phyloP scores from a whole-genome alignment of 352 stramenopile species.

The Phytophthora megakarya region DNA sequence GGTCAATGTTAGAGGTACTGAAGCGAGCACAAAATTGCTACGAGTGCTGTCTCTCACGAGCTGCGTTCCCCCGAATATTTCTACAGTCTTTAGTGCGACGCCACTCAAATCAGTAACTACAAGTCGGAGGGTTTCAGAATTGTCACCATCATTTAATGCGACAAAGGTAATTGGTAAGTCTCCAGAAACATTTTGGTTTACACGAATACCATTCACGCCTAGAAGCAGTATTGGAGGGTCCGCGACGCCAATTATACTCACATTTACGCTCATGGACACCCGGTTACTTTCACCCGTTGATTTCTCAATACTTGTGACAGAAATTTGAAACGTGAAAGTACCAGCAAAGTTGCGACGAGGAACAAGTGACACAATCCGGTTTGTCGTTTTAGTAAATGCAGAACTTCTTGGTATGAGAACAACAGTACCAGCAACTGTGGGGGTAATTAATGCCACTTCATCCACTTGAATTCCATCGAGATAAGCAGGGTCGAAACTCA shows the following conservation, averaged over 20 bases:
- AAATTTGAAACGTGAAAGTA: slow-evolving; percentile 37
- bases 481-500: slow-evolving; percentile 38
- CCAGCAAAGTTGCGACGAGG: slow-evolving; percentile 48
- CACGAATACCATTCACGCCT: slow-evolving; percentile 17
- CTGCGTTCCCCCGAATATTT: slow-evolving; percentile 23
- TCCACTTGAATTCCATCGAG: slow-evolving; percentile 42
- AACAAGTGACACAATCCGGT: slow-evolving; percentile 35
- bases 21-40: slow-evolving; percentile 36
- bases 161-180: slow-evolving; percentile 40
- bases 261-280: slow-evolving; percentile 28
- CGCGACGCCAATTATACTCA: slow-evolving; percentile 40
- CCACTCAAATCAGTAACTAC: slow-evolving; percentile 32
- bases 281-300: slow-evolving; percentile 29
- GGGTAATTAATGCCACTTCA: slow-evolving; percentile 18
- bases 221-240: slow-evolving; percentile 41
- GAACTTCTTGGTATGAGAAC: slow-evolving; percentile 27
- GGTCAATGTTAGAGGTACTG: slow-evolving; percentile 12
- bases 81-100: slow-evolving; percentile 28
- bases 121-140: slow-evolving; percentile 47
- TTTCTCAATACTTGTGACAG: slow-evolving; percentile 35
- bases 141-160: slow-evolving; percentile 43
- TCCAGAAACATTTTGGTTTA: slow-evolving; percentile 42
- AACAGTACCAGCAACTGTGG: slow-evolving; percentile 14
- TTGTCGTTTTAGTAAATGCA: slow-evolving; percentile 11
- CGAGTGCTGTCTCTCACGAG: slow-evolving; percentile 28